Base-by-base conservation (phyloP, 257 asterid genomes). In the Gentiana straminea region DNA sequence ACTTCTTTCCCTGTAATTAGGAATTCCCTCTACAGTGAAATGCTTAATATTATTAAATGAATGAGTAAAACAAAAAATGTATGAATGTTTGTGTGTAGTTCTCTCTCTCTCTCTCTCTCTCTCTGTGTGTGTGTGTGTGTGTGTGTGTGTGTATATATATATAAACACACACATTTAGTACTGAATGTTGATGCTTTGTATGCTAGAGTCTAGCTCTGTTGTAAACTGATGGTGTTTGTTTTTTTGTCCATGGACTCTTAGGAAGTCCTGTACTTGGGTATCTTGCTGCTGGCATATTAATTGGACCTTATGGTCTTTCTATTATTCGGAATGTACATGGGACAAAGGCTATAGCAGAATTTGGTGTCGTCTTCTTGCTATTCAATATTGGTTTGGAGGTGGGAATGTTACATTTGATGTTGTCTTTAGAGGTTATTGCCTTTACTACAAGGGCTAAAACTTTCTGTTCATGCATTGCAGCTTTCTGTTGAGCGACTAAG, bases 371-470 rank as follows among this genome's bases (percentile, higher is more conserved):
- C 72, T 92, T 92, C 81, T 79, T 92, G 84, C 83, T 92, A 62
- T 92, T 92, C 71, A 92, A 92, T 72, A 92, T 92, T 71, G 99
- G 99, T 67, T 95, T 92, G 61, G 99, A 92, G 99, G 99, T 92
- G 76, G 66, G 63, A 34, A 44, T 45, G 7, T 53, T 48, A 54
- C 50, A n/a, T 43, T 47, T 49, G 33, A 43, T 46, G 13, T 49
- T 52, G 35, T 43, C 54, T 49, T 46, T 36, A 44, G 59, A 39
- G 68, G 63, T 53, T 38, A 62, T 62, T 66, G 7, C 45, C 4
- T 7, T 48, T 54, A 45, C 36, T 12, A 7, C n/a, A 39, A 51
- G 47, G 52, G 39, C 43, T 54, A 61, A 64, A 35, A 46, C 65
- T 52, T 65, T 15, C 64, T 54, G 60, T 51, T 52, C 55, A 66